Evolutionary conservation across 176 grass and related monocot genomes (phyloP).

Genomic region (bread wheat (Triticum aestivum)): IWGSC_CS_RefSeq_v2.1 NC_057807.1:550070096-550070595

Average conservation of each 20-base stretch:
- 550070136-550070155: too few relatives aligned
- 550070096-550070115: too few relatives aligned
- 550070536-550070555: slow-evolving; percentile 5
- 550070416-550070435: slow-evolving; percentile 94
- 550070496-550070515: slow-evolving; percentile 93
- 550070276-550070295: slow-evolving; percentile 2
- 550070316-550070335: slow-evolving; percentile 54
- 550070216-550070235: too few relatives aligned
- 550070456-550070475: slow-evolving; percentile 88
- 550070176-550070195: too few relatives aligned
- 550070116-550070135: too few relatives aligned
- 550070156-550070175: too few relatives aligned
- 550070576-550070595: background rate
- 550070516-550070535: slow-evolving; percentile 45
- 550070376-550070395: slow-evolving; percentile 73
- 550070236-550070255: too few relatives aligned
- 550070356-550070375: slow-evolving; percentile 98
- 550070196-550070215: too few relatives aligned
- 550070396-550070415: slow-evolving; percentile 81
- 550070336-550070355: slow-evolving; percentile 98
- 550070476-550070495: slow-evolving; percentile 97
- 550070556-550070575: slow-evolving; percentile 3
- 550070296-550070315: slow-evolving; percentile 16
- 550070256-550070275: background rate
- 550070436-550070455: slow-evolving; percentile 86